Evolutionary conservation across 345 rosid species (phyloP).

Genomic region (Melastoma malabathricum): DNA sequence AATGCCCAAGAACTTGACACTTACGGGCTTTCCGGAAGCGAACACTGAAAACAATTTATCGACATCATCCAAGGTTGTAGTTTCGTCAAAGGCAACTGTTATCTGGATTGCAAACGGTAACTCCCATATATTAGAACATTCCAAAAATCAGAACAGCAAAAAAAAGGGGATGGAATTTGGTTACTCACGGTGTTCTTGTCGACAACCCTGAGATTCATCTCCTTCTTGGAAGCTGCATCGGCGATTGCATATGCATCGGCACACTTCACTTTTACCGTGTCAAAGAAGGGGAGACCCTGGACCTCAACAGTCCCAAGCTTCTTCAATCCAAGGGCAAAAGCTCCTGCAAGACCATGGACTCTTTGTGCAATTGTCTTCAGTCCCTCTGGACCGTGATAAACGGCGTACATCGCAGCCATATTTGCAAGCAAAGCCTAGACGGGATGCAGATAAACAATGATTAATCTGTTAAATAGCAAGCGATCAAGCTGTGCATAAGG

Average conservation of each 20-base stretch:
- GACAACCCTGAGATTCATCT: slow-evolving; percentile 67
- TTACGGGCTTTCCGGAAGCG: slow-evolving; percentile 66
- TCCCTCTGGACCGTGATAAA: slow-evolving; percentile 96
- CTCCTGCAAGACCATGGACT: slow-evolving; percentile 93
- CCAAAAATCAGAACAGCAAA: slow-evolving; percentile 1
- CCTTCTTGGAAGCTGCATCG: slow-evolving; percentile 57
- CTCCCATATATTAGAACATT: slow-evolving; percentile 3
- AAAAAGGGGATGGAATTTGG: slow-evolving; percentile 6
- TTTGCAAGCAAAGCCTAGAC: slow-evolving; percentile 90
- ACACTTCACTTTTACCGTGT: slow-evolving; percentile 81
- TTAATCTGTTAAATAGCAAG: neutral
- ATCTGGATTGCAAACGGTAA: slow-evolving; percentile 26
- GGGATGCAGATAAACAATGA: neutral
- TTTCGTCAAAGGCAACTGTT: slow-evolving; percentile 89
- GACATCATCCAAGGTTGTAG: slow-evolving; percentile 88
- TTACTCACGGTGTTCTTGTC: slow-evolving; percentile 71
- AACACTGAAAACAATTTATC: slow-evolving; percentile 71
- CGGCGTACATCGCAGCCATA: slow-evolving; percentile 97
- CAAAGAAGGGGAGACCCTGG: slow-evolving; percentile 78
- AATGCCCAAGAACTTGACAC: slow-evolving; percentile 14
- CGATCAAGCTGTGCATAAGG: neutral
- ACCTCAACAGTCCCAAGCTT: slow-evolving; percentile 82
- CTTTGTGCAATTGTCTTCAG: slow-evolving; percentile 69
- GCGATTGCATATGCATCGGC: slow-evolving; percentile 74
- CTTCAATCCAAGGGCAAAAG: slow-evolving; percentile 69